Base-by-base conservation (phyloP, 176 grass and related monocot genomes). In the Aegilops umbellulata region DNA sequence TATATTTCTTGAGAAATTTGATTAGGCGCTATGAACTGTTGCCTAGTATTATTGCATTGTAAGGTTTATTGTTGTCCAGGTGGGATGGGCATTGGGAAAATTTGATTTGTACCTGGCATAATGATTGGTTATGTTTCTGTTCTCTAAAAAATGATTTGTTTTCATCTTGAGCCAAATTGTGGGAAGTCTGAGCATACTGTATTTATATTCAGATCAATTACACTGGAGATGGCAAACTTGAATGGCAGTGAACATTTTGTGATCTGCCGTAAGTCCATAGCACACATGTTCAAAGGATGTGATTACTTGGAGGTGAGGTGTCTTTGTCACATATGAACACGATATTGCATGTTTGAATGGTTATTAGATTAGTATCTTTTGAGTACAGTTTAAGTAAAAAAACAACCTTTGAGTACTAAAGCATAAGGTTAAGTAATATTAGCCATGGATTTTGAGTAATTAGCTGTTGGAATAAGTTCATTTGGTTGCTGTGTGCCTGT, bases 231-330 rank as follows among this genome's bases (percentile, higher is more conserved):
- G 80, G 65, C 39, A 14, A 10, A 65, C 61, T 68, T 84, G 6
- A 73, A 64, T 6, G 79, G 60, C 60, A 47, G 41, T 76, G 73
- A 86, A 71, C 80, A 74, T 81, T 76, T 77, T 38, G 62, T 42
- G 80, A 78, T 85, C 55, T 89, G 81, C 67, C 78, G 83, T 13
- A 91, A 82, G 47, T 81, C 88, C 63, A 86, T 98, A 79, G 87
- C 87, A 80, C 84, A 75, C 10, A 80, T 94, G 74, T 80, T 94
- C 22, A 39, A 51, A n/a, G 70, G 88, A 79, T 98, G 88, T 69
- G 31, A 34, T 29, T 68, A 84, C 70, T 87, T 98, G 86, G 93
- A 98, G 96, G 96, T 95, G 73, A 94, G 89, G 53, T 60, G 61
- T 74, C 24, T 79, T 79, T 65, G 14, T 58, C 39, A 25, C 25